Base-by-base conservation (phyloP, 2,329 filamentous ascomycete species). In the Orbilia quercus region DNA sequence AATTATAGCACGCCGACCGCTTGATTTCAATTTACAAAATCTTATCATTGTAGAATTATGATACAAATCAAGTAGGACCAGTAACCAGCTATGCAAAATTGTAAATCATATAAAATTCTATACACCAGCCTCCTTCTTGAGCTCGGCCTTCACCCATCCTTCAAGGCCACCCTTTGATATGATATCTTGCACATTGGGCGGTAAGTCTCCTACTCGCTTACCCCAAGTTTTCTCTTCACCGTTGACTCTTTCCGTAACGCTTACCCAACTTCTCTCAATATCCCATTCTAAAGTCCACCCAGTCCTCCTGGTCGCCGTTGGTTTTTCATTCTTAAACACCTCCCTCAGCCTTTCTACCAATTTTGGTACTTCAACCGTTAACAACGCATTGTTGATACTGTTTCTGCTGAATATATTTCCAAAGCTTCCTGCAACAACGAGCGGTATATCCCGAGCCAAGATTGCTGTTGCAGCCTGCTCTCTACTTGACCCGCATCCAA, bases 391-490 rank as follows among this genome's bases (percentile, higher is more conserved):
- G 81, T 93, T 93, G 82, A 93, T 91, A 78, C 85, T 87, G 82
- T 92, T 92, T 2, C 91, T 83, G 77, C 84, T 85, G 79, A 95
- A 96, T 79, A 94, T 96, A 81, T 92, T 95, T 63, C 89, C 88
- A 78, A 96, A 93, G 81, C 88, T 92, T 51, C 90, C 91, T 0
- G 90, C 85, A 0, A 96, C 88, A 0, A 96, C 91, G 1, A 96
- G 85, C 0, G 89, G 90, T 69, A 96, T 93, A 76, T 89, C 81
- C 81, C 89, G 91, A 14, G 92, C 91, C 0, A 96, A 83, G 63
- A 96, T 90, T 0, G 92, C 90, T 0, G 94, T 97, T 0, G 93
- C 93, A 4, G 92, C 92, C 80, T 96, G 91, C 80, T 97, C 93
- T 62, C 93, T 84, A 0, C 88, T 92, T 65, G 84, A 87, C 16